Base-by-base conservation (phyloP, 2,329 filamentous ascomycete genomes). In the Sporothrix euskadiensis region DNA sequence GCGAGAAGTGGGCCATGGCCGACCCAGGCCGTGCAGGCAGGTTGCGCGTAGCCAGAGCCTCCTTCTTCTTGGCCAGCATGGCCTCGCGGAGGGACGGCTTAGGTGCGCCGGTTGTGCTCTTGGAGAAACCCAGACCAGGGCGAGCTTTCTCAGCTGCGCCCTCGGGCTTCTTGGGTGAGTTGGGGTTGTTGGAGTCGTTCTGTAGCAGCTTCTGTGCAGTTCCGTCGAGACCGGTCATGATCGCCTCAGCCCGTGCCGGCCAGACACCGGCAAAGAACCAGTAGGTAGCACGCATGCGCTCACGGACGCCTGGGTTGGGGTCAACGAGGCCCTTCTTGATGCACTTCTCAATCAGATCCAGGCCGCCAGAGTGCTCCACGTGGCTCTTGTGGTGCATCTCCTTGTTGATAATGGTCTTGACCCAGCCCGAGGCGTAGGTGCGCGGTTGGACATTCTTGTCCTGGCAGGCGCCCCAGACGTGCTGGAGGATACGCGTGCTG, bases 391-490 rank as follows among this genome's bases (percentile, higher is more conserved):
- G 93, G 75, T 89, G 86, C 0, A 88, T 84, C 80, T 97, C 92
- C 78, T 93, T 93, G 77, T 87, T 90, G 54, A 99, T 83, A 26
- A 98, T 82, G 0, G 91, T 97, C 81, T 91, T 92, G 41, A 98
- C 83, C 96, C 96, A 99, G 8, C 88, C 90, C 1, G 92, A 86
- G 1, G 91, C 91, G 81, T 91, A 97, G 1, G 89, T 88, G 75
- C 96, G 90, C 19, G 94, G 91, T 79, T 96, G 92, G 2, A 94
- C 91, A 79, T 98, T 98, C 84, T 98, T 98, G 83, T 99, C 95
- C 80, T 97, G 92, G 75, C 89, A 92, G 32, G 95, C 94, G 71
- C 85, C 84, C 84, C 90, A 92, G 66, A 98, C 85, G 78, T 98
- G 95, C 80, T 97, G 92, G 85, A 98, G 88, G 75, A 98, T 86